Base-by-base conservation (phyloP, 768 basidiomycete species). In the Lyophyllum decastes region DNA sequence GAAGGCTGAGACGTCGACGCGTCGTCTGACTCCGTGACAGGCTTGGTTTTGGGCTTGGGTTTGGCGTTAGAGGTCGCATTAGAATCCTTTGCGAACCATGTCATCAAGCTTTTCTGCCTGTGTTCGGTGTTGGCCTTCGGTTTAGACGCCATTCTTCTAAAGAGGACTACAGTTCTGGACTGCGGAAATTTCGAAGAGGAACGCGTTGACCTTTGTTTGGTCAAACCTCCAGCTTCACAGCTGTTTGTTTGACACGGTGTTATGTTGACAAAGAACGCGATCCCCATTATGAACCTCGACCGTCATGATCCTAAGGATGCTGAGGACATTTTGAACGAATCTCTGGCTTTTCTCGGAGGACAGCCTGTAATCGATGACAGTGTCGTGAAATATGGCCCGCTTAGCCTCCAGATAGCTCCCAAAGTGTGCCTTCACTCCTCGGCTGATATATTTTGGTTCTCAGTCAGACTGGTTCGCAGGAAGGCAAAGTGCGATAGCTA, bases 31-130 rank as follows among this genome's bases (percentile, higher is more conserved):
- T 60, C 63, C 41, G 52, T 52, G 27, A 56, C 41, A 33, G 11
- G 62, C 44, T 62, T 72, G 65, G 61, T 53, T 56, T 59, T 33
- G 8, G 33, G 45, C 61, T 70, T 61, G 26, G 53, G 38, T 46
- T 64, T 62, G 21, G 65, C 59, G 48, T 65, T 61, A 50, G 64
- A 56, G 14, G 74, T 67, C 52, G 55, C 61, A 45, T 57, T 49
- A 24, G 69, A 51, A 17, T 59, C 58, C 70, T 85, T 73, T 7
- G 78, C 72, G 60, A 92, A 89, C 72, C 84, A 92, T 4, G 85
- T 82, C 68, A 84, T 85, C 9, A 92, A 77, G 63, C 86, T 90
- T 66, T 90, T 91, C 69, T 92, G 90, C 62, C 88, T 62, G 47
- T 72, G 69, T 21, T 84, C 82, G 1, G 69, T 64, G 9, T 76